Evolutionary conservation across 2,329 filamentous ascomycete species (phyloP).

Genomic region (Botrytis aclada): DNA sequence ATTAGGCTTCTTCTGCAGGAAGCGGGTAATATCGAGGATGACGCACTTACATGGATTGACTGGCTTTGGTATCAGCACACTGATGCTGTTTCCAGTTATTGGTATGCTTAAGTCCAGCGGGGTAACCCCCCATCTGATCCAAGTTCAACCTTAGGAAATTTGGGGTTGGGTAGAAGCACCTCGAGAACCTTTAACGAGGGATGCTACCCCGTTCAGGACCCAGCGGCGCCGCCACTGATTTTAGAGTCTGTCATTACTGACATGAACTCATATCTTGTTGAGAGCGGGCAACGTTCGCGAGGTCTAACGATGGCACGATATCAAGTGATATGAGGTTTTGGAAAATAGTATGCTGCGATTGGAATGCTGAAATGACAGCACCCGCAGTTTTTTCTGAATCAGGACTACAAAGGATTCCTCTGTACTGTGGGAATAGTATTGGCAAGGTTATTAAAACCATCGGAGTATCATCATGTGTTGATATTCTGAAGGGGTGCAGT

Average conservation of each 20-base stretch:
- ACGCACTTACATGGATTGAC: neutral
- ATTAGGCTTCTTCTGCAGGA: neutral
- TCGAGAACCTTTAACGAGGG: neutral
- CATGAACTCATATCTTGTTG: constrained; percentile 16
- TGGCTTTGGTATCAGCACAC: neutral
- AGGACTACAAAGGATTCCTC: neutral
- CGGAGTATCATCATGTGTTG: neutral
- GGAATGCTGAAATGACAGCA: neutral
- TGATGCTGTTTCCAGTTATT: neutral
- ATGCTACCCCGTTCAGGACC: neutral
- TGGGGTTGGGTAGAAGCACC: neutral
- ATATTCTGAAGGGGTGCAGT: neutral
- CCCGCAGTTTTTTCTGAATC: neutral
- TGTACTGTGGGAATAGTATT: neutral
- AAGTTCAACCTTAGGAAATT: neutral
- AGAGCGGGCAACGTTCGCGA: neutral
- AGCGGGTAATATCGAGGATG: neutral
- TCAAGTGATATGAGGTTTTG: neutral
- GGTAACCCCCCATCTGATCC: neutral
- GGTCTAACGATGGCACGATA: neutral
- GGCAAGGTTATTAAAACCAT: neutral
- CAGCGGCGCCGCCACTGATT: neutral
- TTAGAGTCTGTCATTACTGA: neutral
- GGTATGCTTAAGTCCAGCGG: neutral
- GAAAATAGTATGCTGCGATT: neutral